Conservation (phyloP, 495 filamentous ascomycete genomes). For the Xylona heveae region DNA sequence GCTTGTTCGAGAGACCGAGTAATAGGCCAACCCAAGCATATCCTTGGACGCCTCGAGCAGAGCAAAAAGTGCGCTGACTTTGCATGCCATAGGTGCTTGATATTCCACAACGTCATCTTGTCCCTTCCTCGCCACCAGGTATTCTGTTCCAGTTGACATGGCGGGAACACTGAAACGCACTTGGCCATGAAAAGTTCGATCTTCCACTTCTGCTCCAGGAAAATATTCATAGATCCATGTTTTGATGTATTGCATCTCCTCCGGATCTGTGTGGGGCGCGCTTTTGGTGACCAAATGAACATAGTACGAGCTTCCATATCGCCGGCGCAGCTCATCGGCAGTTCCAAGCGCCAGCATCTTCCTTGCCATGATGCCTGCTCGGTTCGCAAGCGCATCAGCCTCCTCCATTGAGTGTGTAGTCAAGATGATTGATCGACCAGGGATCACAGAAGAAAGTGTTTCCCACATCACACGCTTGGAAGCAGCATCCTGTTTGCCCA, state of each 20-base stretch:
- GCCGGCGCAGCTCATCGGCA: conserved; percentile 30
- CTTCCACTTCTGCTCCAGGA: conserved; percentile 38
- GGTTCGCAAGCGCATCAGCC: conserved; percentile 46
- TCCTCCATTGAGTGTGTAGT: conserved; percentile 75
- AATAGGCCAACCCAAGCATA: conserved; percentile 50
- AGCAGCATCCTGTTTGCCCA: too few species aligned
- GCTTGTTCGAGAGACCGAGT: conserved; percentile 59
- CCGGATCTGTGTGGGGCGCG: conserved; percentile 43
- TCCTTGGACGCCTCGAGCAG: conserved; percentile 45
- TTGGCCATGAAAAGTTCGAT: conserved; percentile 62
- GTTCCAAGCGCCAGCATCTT: conserved; percentile 51
- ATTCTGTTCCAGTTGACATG: conserved; percentile 7
- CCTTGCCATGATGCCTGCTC: conserved; percentile 50
- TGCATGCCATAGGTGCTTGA: not conserved
- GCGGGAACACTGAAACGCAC: conserved; percentile 53
- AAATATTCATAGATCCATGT: conserved; percentile 36
- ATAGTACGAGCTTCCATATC: conserved; percentile 39
- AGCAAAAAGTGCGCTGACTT: conserved; percentile 43
- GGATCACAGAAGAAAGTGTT: conserved; percentile 32
- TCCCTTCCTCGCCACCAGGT: conserved; percentile 3
- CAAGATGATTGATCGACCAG: conserved; percentile 38
- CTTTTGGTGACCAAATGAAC: conserved; percentile 52
- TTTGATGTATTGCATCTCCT: conserved; percentile 41
- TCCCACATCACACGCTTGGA: conserved; percentile 61
- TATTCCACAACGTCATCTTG: not conserved